Conservation (phyloP, 305 asterid species). For the Fraxinus paxiana region DNA sequence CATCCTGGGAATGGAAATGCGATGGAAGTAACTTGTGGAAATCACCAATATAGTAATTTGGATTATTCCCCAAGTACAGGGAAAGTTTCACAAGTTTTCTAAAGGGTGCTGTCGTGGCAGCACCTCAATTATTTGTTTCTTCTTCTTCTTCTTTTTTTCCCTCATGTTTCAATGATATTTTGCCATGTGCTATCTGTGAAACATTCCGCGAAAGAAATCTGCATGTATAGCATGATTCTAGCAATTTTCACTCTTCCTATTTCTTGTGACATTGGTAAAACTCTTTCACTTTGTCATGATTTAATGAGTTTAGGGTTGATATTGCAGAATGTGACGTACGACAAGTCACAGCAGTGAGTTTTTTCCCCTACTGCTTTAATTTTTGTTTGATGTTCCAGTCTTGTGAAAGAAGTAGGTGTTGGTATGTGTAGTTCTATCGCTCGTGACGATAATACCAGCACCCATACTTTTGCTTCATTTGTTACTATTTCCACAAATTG, state of each 20-base stretch:
- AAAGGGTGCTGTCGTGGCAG: too few species aligned
- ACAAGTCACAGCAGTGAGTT: neutral
- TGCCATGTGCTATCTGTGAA: too few species aligned
- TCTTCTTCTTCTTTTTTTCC: too few species aligned
- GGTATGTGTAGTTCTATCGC: neutral
- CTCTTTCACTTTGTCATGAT: neutral
- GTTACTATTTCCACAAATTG: neutral
- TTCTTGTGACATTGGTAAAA: neutral
- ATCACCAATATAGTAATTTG: neutral
- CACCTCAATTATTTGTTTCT: too few species aligned
- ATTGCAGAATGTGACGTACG: neutral
- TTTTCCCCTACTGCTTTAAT: neutral
- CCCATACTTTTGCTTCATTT: neutral
- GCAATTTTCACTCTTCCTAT: neutral
- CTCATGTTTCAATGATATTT: too few species aligned
- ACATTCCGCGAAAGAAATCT: neutral
- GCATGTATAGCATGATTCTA: neutral
- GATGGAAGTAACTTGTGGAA: conserved; percentile 12
- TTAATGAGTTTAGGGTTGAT: neutral
- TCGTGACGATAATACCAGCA: neutral
- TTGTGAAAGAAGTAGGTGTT: neutral
- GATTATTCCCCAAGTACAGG: too few species aligned
- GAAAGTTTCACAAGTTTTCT: too few species aligned
- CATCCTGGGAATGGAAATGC: neutral
- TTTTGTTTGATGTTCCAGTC: neutral